Percentiles rank a stretch among this genome's conserved stretches.
Evolutionary conservation across 352 stramenopile species (phyloP).

Genomic region (Phytophthora melonis): DNA sequence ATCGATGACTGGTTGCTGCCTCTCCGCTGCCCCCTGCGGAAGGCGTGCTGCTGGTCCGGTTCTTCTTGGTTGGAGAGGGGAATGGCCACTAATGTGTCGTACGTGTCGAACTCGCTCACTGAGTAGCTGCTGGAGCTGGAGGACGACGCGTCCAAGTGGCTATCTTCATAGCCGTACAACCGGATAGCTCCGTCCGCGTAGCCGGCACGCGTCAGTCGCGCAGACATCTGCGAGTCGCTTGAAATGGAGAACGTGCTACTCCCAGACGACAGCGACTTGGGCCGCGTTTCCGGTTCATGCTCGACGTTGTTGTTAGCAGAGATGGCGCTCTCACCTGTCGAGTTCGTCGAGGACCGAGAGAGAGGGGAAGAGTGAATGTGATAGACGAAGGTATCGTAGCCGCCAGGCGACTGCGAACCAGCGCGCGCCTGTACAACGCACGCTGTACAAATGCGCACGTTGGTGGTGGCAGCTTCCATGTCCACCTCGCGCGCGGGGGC

Average conservation of each 20-base stretch:
- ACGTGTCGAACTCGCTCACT: constrained; percentile 69
- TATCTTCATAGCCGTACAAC: constrained; percentile 32
- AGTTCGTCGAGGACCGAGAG: constrained; percentile 49
- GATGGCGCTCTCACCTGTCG: constrained; percentile 22
- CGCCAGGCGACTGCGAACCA: constrained; percentile 21
- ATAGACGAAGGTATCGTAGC: constrained; percentile 55
- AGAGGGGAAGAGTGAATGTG: constrained; percentile 41
- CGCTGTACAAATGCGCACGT: constrained; percentile 68
- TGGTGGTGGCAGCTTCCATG: constrained; percentile 37
- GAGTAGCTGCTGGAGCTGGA: constrained; percentile 64
- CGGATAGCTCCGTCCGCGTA: constrained; percentile 24
- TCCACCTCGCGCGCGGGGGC: constrained; percentile 62
- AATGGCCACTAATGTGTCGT: constrained; percentile 45
- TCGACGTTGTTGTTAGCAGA: constrained; percentile 29
- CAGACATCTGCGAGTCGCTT: constrained; percentile 52
- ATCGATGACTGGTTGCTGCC: constrained; percentile 3
- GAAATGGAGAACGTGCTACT: constrained; percentile 69
- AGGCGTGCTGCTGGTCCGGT: neutral
- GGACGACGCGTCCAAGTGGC: constrained; percentile 31
- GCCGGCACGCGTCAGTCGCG: constrained; percentile 26
- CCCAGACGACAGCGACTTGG: constrained; percentile 48
- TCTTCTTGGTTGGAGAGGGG: constrained; percentile 36
- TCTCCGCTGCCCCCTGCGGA: constrained; percentile 15
- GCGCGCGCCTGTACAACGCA: constrained; percentile 65
- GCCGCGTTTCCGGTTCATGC: constrained; percentile 22